Evolutionary conservation across 176 grass and related monocot genomes (phyloP).

Genomic region (Cenchrus fungigraminus): DNA sequence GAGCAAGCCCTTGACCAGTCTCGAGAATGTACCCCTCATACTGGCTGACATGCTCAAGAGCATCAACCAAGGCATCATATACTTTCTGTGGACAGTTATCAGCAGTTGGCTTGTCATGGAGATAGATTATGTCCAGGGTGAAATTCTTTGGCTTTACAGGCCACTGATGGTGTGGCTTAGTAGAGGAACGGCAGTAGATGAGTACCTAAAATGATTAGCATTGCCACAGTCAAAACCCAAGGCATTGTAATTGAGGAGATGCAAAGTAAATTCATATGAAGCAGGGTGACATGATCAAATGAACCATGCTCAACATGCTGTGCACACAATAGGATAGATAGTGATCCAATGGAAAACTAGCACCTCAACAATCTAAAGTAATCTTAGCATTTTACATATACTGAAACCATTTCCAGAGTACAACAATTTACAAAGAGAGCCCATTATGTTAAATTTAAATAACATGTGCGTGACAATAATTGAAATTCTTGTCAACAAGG

Average conservation of each 20-base stretch:
- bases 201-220: conserved; percentile 63
- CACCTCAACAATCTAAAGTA: background rate
- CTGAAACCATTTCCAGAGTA: background rate
- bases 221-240: conserved; percentile 8
- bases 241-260: background rate
- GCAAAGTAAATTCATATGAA: background rate
- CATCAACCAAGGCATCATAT: conserved; percentile 83
- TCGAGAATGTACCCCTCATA: conserved; percentile 95
- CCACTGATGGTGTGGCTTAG: conserved; percentile 75
- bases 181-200: conserved; percentile 91
- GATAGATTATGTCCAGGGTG: conserved; percentile 86
- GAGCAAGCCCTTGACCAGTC: conserved; percentile 77
- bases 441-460: background rate
- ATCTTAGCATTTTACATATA: conserved; percentile 1
- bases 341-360: background rate
- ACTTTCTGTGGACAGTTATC: conserved; percentile 93
- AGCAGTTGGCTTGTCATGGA: conserved; percentile 81
- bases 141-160: conserved; percentile 77
- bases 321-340: background rate
- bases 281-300: background rate
- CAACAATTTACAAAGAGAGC: background rate
- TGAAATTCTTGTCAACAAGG: background rate
- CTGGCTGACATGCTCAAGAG: conserved; percentile 86
- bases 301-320: background rate
- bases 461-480: background rate